Base-by-base conservation (phyloP, 2,329 filamentous ascomycete species). In the Paecilomyces formosus region DNA sequence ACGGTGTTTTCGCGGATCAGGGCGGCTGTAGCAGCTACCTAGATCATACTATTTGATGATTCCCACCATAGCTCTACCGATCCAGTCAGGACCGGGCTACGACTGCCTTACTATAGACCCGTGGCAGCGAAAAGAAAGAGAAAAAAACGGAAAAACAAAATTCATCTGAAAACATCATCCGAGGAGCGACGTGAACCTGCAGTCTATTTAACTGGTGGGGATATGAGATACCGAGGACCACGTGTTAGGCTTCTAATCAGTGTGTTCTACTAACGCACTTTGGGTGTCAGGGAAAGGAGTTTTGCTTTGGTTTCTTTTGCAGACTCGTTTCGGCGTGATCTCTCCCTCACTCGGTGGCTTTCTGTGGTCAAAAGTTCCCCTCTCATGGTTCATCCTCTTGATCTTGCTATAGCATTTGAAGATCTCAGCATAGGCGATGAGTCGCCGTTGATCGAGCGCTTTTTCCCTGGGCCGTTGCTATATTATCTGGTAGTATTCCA, bases 1-100 rank as follows among this genome's bases (percentile, higher is more conserved):
- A 3, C 11, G 31, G 15, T 21, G 24, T 26, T 12, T 31, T 45
- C 24, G 28, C 9, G 39, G 39, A 45, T 45, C 15, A 21, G n/a
- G 39, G 39, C 18, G n/a, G n/a, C 39, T 45, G 13, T 18, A 15
- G n/a, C 50, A 45, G 53, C 45, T 51, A 49, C 57, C 39, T 28
- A 53, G 63, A 58, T 67, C 68, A 35, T 58, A 56, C 35, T 62
- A 45, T 45, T 45, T 45, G 39, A 18, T 9, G 13, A 18, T 18
- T 45, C n/a, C 18, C n/a, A 45, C n/a, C 4, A 45, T n/a, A 45
- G n/a, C 5, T 18, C n/a, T 45, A 45, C 18, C 18, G 8, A 45
- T 45, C 39, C 15, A 45, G n/a, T n/a, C 15, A 18, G n/a, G 18
- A 45, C 39, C 2, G 3, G 24, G 39, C 39, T 18, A 26, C 24